phyloP scores from a whole-genome alignment of 2,329 filamentous ascomycete species.

The Dothistroma pini region DNA sequence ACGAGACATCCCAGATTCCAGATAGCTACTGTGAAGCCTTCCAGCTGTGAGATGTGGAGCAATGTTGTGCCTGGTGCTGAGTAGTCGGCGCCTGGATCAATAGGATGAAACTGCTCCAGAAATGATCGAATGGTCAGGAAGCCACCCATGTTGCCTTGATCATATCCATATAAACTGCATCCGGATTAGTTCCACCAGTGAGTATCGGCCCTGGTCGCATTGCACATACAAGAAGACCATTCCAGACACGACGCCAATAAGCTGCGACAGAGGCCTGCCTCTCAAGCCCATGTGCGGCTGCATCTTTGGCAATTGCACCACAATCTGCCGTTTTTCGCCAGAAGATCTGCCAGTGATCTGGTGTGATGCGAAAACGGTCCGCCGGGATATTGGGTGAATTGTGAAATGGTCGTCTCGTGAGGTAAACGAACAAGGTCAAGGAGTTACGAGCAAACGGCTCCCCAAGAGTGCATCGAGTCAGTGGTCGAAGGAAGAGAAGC shows the following conservation, averaged over 20 bases:
- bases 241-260: slow-evolving; percentile 19
- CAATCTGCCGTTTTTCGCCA: background rate
- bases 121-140: slow-evolving; percentile 67
- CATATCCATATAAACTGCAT: slow-evolving; percentile 13
- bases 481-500: background rate
- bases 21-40: slow-evolving; percentile 40
- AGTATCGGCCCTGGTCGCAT: background rate
- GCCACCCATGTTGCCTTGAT: slow-evolving; percentile 32
- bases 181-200: background rate
- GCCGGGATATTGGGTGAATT: background rate
- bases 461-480: background rate
- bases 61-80: slow-evolving; percentile 2
- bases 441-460: background rate
- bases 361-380: background rate
- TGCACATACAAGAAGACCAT: slow-evolving; percentile 16
- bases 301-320: slow-evolving; percentile 7
- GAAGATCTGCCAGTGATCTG: background rate
- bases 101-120: slow-evolving; percentile 42
- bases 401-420: background rate
- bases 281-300: slow-evolving; percentile 19
- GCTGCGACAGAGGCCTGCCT: slow-evolving; percentile 18
- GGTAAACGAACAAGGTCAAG: background rate
- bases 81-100: slow-evolving; percentile 30
- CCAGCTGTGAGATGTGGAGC: slow-evolving; percentile 37
- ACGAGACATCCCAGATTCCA: slow-evolving; percentile 45